Evolutionary conservation across 2,329 filamentous ascomycete genomes (phyloP).

Genomic region (Beauveria scarabaeidicola): DNA sequence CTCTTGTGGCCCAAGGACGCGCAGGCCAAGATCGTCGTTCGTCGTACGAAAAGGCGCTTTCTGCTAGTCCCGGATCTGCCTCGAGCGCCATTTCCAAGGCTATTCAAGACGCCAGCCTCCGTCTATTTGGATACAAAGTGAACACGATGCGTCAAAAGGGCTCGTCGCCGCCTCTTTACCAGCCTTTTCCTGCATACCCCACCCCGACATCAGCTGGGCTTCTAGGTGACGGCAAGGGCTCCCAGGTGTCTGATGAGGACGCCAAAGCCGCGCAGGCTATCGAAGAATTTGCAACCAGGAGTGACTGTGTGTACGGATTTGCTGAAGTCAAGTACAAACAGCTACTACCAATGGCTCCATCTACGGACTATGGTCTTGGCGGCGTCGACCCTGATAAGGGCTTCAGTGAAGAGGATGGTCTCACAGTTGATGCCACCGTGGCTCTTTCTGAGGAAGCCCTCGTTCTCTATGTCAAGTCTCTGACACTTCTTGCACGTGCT

Average conservation of each 20-base stretch:
- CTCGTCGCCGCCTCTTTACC: conserved; percentile 68
- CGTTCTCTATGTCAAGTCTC: conserved; percentile 90
- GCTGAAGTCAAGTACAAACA: conserved; percentile 98
- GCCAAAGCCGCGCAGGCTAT: conserved; percentile 68
- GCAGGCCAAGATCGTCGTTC: conserved; percentile 64
- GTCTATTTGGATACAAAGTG: conserved; percentile 64
- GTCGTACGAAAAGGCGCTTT: conserved; percentile 70
- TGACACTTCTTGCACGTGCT: conserved; percentile 81
- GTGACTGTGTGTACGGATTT: conserved; percentile 94
- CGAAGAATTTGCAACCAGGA: conserved; percentile 85
- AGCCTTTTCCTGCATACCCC: conserved; percentile 78
- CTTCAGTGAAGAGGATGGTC: conserved; percentile 56
- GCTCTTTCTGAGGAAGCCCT: conserved; percentile 87
- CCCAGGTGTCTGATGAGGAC: conserved; percentile 65
- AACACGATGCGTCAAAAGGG: conserved; percentile 58
- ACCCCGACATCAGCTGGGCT: conserved; percentile 54
- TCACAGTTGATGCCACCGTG: conserved; percentile 80
- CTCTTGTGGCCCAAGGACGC: conserved; percentile 64
- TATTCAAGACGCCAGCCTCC: conserved; percentile 80
- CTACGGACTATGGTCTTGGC: conserved; percentile 61
- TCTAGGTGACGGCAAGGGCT: conserved; percentile 53
- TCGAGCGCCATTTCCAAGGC: conserved; percentile 92
- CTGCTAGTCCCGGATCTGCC: conserved; percentile 61
- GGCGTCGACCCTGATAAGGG: conserved; percentile 48
- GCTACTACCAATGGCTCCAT: conserved; percentile 80